Evolutionary conservation across 768 basidiomycete species (phyloP).

Genomic region (Amanita polypyramis): DNA sequence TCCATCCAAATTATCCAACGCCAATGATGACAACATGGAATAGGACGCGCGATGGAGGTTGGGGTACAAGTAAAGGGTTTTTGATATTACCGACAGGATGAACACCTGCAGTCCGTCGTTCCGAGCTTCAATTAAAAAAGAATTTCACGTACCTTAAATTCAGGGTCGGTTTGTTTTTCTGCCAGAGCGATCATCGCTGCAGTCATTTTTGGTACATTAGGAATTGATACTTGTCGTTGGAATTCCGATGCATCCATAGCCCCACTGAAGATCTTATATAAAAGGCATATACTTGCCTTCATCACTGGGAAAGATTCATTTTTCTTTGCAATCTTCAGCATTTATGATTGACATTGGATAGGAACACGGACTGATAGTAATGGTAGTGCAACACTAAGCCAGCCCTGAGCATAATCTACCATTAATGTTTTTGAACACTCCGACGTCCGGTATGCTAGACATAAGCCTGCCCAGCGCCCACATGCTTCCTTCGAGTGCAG

Average conservation of each 20-base stretch:
- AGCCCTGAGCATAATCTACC: slow-evolving; percentile 62
- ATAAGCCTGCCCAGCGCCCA: slow-evolving; percentile 73
- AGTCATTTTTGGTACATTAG: slow-evolving; percentile 66
- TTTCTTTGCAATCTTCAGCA: slow-evolving; percentile 37
- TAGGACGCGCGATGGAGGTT: slow-evolving; percentile 51
- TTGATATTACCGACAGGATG: slow-evolving; percentile 37
- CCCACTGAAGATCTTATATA: slow-evolving; percentile 49
- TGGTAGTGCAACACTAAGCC: slow-evolving; percentile 58
- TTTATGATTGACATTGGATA: slow-evolving; percentile 13
- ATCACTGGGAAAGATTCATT: slow-evolving; percentile 49
- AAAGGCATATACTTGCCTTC: slow-evolving; percentile 56
- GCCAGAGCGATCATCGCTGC: slow-evolving; percentile 43
- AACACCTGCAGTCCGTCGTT: slow-evolving; percentile 21
- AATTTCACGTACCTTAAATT: slow-evolving; percentile 38
- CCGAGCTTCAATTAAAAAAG: neutral
- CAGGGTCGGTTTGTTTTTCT: slow-evolving; percentile 38
- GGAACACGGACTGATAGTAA: slow-evolving; percentile 53
- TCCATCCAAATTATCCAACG: slow-evolving; percentile 48
- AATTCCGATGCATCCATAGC: slow-evolving; percentile 63
- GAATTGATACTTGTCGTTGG: slow-evolving; percentile 66
- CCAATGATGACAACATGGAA: slow-evolving; percentile 38
- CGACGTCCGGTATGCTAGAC: slow-evolving; percentile 59
- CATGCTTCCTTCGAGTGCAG: slow-evolving; percentile 71
- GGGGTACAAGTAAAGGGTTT: slow-evolving; percentile 57
- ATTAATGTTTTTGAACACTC: slow-evolving; percentile 46